Conservation (phyloP, 768 basidiomycete genomes). For the Amanita fuliginea region DNA sequence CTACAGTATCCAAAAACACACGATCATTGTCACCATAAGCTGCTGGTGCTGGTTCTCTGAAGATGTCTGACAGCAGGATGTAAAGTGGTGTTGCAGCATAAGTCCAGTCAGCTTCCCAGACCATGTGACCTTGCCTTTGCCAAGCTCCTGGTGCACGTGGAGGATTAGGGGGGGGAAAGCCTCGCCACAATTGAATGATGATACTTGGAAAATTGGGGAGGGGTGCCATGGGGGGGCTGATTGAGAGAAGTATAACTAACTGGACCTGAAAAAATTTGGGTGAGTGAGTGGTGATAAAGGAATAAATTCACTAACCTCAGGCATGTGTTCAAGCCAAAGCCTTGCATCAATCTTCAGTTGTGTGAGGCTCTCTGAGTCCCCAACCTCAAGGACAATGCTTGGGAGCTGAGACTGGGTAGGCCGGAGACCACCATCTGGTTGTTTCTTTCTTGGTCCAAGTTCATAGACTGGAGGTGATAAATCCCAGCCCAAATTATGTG, state of each 20-base stretch:
- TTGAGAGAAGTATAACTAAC: constrained; percentile 12
- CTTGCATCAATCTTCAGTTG: constrained; percentile 12
- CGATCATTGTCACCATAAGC: constrained; percentile 9
- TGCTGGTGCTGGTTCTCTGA: constrained; percentile 10
- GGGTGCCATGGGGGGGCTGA: constrained; percentile 8
- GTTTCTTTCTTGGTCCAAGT: constrained; percentile 10
- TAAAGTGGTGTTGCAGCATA: constrained; percentile 7
- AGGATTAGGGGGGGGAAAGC: neutral
- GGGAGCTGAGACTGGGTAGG: constrained; percentile 1
- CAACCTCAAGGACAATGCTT: constrained; percentile 12
- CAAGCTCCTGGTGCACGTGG: neutral
- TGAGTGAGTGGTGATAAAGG: constrained; percentile 6
- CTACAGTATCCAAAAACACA: constrained; percentile 6
- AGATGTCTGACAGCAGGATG: constrained; percentile 12
- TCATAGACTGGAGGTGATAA: constrained; percentile 10
- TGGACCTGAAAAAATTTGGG: constrained; percentile 9
- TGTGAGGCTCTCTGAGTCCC: constrained; percentile 10
- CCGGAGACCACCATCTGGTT: constrained; percentile 9
- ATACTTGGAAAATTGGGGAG: constrained; percentile 7
- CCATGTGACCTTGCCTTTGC: constrained; percentile 8
- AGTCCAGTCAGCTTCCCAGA: constrained; percentile 13
- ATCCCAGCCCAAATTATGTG: neutral
- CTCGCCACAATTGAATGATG: constrained; percentile 9
- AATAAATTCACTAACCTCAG: constrained; percentile 9
- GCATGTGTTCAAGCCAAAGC: constrained; percentile 12